Percentiles rank a stretch among this genome's conserved stretches.
phyloP scores from a whole-genome alignment of 2,329 filamentous ascomycete species.

The Neonectria coccinea region DNA sequence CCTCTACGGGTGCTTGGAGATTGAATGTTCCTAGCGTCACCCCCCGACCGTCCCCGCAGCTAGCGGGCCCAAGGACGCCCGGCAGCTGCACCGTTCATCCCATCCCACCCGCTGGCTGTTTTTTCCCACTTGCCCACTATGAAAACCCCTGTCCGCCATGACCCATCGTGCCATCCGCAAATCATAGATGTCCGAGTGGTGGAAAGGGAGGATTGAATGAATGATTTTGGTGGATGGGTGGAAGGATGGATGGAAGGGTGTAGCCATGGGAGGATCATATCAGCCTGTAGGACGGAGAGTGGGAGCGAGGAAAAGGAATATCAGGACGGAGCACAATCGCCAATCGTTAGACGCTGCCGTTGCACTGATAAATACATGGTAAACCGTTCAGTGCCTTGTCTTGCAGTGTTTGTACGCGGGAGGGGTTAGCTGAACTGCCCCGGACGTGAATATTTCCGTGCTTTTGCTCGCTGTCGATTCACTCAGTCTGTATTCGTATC shows the following conservation, averaged over 20 bases:
- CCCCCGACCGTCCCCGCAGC: constrained; percentile 37
- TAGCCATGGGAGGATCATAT: constrained; percentile 11
- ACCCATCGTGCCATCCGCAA: constrained; percentile 38
- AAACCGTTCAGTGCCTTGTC: background rate
- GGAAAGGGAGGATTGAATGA: constrained; percentile 19
- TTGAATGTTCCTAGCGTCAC: constrained; percentile 34
- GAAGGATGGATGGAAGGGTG: constrained; percentile 10
- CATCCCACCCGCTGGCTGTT: constrained; percentile 28
- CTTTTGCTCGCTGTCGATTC: background rate
- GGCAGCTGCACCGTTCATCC: constrained; percentile 40
- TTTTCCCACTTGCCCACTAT: constrained; percentile 10
- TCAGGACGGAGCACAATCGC: background rate
- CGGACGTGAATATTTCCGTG: background rate
- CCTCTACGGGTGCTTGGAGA: constrained; percentile 8
- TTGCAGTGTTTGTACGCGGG: background rate
- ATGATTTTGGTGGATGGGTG: background rate
- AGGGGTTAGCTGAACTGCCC: background rate
- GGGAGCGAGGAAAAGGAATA: background rate
- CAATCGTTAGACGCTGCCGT: constrained; percentile 1
- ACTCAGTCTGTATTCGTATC: background rate
- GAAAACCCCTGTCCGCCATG: constrained; percentile 38
- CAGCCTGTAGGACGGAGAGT: background rate
- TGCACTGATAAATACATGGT: background rate
- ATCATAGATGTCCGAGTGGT: constrained; percentile 27
- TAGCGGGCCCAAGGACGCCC: constrained; percentile 23